Conservation (phyloP, 2,329 filamentous ascomycete genomes). For the Calonectria multiphialidica region DNA sequence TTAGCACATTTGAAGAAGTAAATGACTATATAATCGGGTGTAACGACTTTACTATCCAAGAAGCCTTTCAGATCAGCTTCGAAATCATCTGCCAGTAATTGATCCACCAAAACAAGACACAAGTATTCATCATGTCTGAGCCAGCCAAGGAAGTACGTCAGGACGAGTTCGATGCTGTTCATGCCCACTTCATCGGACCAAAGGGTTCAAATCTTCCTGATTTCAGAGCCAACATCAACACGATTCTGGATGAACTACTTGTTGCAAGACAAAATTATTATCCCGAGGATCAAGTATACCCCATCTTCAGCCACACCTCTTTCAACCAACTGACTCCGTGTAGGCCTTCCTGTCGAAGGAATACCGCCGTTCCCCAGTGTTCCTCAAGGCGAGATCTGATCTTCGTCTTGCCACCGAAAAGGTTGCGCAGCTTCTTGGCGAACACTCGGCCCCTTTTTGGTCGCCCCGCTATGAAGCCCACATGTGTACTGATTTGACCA, state of each 20-base stretch:
- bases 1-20: neutral
- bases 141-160: neutral
- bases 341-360: slow-evolving; percentile 50
- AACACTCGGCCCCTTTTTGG: slow-evolving; percentile 60
- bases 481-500: slow-evolving; percentile 58
- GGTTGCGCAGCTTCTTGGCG: slow-evolving; percentile 53
- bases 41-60: too few relatives aligned
- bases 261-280: slow-evolving; percentile 50
- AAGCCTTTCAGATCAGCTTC: neutral
- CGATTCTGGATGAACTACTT: slow-evolving; percentile 52
- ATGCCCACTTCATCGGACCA: slow-evolving; percentile 58
- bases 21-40: neutral
- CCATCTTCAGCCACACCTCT: neutral
- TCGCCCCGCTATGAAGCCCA: slow-evolving; percentile 60
- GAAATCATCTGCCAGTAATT: neutral
- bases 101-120: neutral
- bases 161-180: slow-evolving; percentile 37
- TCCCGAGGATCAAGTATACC: slow-evolving; percentile 49
- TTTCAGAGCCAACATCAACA: slow-evolving; percentile 53
- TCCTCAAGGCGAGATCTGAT: slow-evolving; percentile 47
- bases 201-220: slow-evolving; percentile 55
- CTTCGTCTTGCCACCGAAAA: slow-evolving; percentile 50
- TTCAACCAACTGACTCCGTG: slow-evolving; percentile 19
- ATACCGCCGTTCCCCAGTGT: slow-evolving; percentile 49
- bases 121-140: neutral